Percentiles rank a stretch among this genome's conserved stretches.
Conservation (phyloP, 768 basidiomycete species). For the Asterophora lycoperdoides region DNA sequence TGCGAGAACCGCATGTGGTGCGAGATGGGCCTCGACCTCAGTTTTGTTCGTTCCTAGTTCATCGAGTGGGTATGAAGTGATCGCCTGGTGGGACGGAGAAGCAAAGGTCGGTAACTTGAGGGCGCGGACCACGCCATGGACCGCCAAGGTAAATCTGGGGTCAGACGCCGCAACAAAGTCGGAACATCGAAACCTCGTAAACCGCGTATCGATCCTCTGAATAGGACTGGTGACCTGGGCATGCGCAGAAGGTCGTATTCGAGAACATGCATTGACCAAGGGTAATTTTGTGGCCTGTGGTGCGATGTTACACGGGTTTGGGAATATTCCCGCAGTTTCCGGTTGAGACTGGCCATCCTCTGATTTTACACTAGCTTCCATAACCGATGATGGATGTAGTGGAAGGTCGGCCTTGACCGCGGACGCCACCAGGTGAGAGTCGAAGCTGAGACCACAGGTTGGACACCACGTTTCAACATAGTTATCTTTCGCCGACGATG, state of each 20-base stretch:
- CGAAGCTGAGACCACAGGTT: conserved; percentile 28
- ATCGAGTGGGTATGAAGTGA: conserved; percentile 24
- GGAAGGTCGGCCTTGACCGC: conserved; percentile 17
- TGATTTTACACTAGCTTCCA: background rate
- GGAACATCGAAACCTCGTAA: conserved; percentile 2
- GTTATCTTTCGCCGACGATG: conserved; percentile 1
- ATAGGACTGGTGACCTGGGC: background rate
- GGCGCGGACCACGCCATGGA: conserved; percentile 23
- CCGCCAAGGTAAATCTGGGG: conserved; percentile 28
- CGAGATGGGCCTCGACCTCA: conserved; percentile 32
- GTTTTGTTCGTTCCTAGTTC: conserved; percentile 22
- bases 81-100: conserved; percentile 4
- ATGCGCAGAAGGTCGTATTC: background rate
- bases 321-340: background rate
- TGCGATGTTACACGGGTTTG: conserved; percentile 10
- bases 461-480: conserved; percentile 25
- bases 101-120: conserved; percentile 26
- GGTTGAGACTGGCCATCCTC: background rate
- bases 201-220: background rate
- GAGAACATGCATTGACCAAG: conserved; percentile 23
- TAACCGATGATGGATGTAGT: background rate
- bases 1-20: conserved; percentile 39
- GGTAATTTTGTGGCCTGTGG: conserved; percentile 26
- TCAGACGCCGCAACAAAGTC: conserved; percentile 28
- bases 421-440: conserved; percentile 17